Percentiles rank a stretch among this genome's conserved stretches.
These are phyloP conservation scores for Abrus precatorius DNA, from an alignment of 306 rosid genomes.

Conservation along the genomic window DNA sequence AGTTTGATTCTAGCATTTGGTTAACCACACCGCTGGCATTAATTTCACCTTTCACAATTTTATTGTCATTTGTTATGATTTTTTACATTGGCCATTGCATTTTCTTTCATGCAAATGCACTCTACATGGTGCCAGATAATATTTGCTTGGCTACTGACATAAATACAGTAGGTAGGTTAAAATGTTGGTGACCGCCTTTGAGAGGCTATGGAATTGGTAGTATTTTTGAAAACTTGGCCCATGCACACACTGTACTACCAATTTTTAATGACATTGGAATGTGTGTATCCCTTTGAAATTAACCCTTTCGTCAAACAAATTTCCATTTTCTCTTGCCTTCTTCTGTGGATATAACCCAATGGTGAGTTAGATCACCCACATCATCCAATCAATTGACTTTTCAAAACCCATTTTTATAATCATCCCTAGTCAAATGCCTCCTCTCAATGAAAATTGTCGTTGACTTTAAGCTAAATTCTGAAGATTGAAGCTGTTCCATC, in stretches of 20 bases:
- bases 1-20: slow-evolving; percentile 65
- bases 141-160: slow-evolving; percentile 39
- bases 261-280: slow-evolving; percentile 41
- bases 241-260: slow-evolving; percentile 6
- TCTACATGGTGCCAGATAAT: slow-evolving; percentile 44
- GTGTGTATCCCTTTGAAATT: slow-evolving; percentile 17
- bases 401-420: background rate
- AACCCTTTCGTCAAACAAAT: background rate
- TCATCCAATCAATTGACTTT: slow-evolving; percentile 57
- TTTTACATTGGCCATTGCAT: background rate
- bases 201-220: background rate
- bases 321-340: slow-evolving; percentile 6
- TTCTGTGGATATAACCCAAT: slow-evolving; percentile 42
- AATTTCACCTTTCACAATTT: slow-evolving; percentile 48
- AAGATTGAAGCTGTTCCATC: background rate
- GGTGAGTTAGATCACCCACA: slow-evolving; percentile 66
- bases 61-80: background rate
- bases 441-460: slow-evolving; percentile 30
- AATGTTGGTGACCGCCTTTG: slow-evolving; percentile 72
- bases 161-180: slow-evolving; percentile 57
- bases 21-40: slow-evolving; percentile 74
- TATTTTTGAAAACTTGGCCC: slow-evolving; percentile 5
- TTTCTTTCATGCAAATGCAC: slow-evolving; percentile 43
- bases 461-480: slow-evolving; percentile 18
- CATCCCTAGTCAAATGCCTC: slow-evolving; percentile 41